Base-by-base conservation (phyloP, 805 yeast species). In the Tetrapisispora taiwanensis region DNA sequence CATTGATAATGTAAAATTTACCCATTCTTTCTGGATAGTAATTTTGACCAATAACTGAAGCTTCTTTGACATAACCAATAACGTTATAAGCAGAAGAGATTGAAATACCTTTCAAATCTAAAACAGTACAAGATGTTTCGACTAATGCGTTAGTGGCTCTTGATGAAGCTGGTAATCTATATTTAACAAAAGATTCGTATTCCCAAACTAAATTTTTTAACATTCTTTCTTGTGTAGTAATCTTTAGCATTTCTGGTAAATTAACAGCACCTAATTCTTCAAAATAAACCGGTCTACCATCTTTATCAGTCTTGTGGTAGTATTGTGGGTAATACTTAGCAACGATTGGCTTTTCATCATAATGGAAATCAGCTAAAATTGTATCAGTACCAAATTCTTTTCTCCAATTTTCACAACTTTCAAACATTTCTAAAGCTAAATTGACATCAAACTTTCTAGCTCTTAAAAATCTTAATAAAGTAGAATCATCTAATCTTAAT, bases 1-100 rank as follows among this genome's bases (percentile, higher is more conserved):
- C 95, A 61, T 92, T 92, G 68, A 92, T 86, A 56, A 89, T 71
- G 69, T 88, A 90, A 63, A 90, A 92, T 67, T 85, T 88, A 60
- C 98, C 98, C 98, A 92, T 92, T 68, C 97, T 84, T 73, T 92
- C 98, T 14, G 98, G 98, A 65, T 92, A 92, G 69, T 85, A 90
- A 70, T 92, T 86, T 72, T 92, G 98, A 47, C 97, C 96, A 56
- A 92, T 86, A 58, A 76, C 71, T 13, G 96, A 85, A 9, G 98
- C 96, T 67, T 89, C 97, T 63, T 81, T 80, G 44, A 92, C 95
- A 66, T 88, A 92, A 12, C 81, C 72, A 51, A 87, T 72, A 36
- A 92, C 98, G 62, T 82, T 86, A 51, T 81, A 79, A 22, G 95
- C 95, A 39, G 92, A 69, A 20, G 83, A 71, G 47, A 92, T 72